Conservation (phyloP, 179 eudicot species). For the Heliamphora pulchella region DNA sequence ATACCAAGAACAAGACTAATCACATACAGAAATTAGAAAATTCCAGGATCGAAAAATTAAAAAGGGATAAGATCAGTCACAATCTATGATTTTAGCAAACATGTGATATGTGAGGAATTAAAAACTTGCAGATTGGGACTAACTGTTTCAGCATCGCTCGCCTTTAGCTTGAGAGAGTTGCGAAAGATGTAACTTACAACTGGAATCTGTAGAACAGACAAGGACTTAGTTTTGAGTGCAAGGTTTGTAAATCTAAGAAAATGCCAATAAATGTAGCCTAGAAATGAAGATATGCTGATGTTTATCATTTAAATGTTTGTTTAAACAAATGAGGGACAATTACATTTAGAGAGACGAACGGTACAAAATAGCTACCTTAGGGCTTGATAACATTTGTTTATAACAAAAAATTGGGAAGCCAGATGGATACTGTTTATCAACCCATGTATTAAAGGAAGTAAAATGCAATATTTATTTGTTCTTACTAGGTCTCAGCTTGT, state of each 20-base stretch:
- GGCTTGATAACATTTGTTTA: background rate
- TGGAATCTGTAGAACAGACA: conserved; percentile 37
- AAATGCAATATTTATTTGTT: background rate
- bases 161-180: conserved; percentile 72
- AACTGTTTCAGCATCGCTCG: conserved; percentile 77
- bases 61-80: background rate
- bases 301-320: background rate
- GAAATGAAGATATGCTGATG: background rate
- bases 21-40: background rate
- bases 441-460: background rate
- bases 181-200: conserved; percentile 62
- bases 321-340: background rate
- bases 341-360: background rate
- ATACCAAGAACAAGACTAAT: background rate
- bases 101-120: background rate
- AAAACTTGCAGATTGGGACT: conserved; percentile 18
- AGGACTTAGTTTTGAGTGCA: background rate
- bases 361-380: background rate
- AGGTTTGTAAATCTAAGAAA: background rate
- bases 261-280: background rate
- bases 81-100: background rate
- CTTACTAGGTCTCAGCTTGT: background rate
- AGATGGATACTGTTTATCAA: background rate
- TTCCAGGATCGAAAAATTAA: background rate
- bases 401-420: background rate